phyloP scores from a whole-genome alignment of 352 stramenopile genomes.

The Globisporangium polare region DNA sequence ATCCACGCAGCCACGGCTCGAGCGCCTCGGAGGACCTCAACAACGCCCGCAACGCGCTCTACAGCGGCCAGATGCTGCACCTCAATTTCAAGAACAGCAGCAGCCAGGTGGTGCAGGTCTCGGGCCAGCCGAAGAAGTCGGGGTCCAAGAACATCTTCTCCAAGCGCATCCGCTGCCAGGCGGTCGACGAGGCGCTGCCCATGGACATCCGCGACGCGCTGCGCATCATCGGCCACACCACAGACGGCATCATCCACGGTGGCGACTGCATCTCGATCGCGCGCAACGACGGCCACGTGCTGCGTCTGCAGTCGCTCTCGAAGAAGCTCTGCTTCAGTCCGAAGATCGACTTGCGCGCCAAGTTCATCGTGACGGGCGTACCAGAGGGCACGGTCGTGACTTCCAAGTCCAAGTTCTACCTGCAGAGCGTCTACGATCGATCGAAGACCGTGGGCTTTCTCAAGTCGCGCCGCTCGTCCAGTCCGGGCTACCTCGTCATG shows the following conservation, averaged over 20 bases:
- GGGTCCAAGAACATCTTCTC: slow-evolving; percentile 47
- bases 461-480: slow-evolving; percentile 29
- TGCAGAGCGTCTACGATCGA: slow-evolving; percentile 66
- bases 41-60: slow-evolving; percentile 24
- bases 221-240: slow-evolving; percentile 58
- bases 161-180: slow-evolving; percentile 41
- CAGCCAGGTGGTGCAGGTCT: slow-evolving; percentile 39
- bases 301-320: slow-evolving; percentile 58
- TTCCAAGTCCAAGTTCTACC: slow-evolving; percentile 64
- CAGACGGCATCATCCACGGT: slow-evolving; percentile 44
- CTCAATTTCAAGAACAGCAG: slow-evolving; percentile 46
- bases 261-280: slow-evolving; percentile 61
- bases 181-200: slow-evolving; percentile 23
- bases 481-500: slow-evolving; percentile 49
- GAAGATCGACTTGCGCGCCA: slow-evolving; percentile 59
- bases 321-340: slow-evolving; percentile 64
- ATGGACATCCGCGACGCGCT: slow-evolving; percentile 43
- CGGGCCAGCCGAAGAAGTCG: slow-evolving; percentile 33
- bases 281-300: slow-evolving; percentile 45
- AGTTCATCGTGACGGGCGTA: slow-evolving; percentile 66
- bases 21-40: not conserved
- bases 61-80: slow-evolving; percentile 54
- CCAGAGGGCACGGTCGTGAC: slow-evolving; percentile 55
- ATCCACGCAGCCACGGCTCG: not conserved
- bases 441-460: slow-evolving; percentile 63